phyloP scores from a whole-genome alignment of 139 green algal species.

The Chlamydomonas eustigma region DNA sequence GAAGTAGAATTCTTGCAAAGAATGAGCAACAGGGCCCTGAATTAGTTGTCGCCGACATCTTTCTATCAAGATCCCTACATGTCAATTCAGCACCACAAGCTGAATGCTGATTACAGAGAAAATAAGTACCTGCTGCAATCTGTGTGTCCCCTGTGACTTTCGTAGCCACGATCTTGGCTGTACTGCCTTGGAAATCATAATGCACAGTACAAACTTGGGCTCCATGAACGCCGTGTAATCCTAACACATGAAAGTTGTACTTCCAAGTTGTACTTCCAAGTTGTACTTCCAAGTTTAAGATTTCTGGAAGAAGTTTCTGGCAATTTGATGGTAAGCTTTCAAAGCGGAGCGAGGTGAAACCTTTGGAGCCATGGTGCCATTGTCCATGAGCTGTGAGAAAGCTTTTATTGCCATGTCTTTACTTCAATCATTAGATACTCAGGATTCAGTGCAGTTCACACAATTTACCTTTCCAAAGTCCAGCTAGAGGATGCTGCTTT shows the following conservation, averaged over 20 bases:
- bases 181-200: conserved; percentile 6
- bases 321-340: no score
- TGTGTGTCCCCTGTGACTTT: conserved; percentile 1
- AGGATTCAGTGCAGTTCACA: no score
- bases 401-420: no score
- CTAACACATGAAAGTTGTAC: neutral
- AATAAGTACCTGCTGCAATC: neutral
- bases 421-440: no score
- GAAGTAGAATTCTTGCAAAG: neutral
- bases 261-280: no score
- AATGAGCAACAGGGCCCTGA: neutral
- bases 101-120: neutral
- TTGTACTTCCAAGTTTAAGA: no score
- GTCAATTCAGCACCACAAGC: neutral
- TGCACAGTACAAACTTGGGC: neutral
- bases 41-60: neutral
- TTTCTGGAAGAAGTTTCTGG: no score
- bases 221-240: neutral
- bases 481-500: conserved; percentile 7
- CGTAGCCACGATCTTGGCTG: conserved; percentile 5
- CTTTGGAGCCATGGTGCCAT: no score
- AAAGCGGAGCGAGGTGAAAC: no score
- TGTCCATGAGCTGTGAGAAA: no score
- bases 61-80: neutral
- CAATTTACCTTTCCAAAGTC: conserved; percentile 12